phyloP scores from a whole-genome alignment of 306 rosid species.

The Sophora flavescens region DNA sequence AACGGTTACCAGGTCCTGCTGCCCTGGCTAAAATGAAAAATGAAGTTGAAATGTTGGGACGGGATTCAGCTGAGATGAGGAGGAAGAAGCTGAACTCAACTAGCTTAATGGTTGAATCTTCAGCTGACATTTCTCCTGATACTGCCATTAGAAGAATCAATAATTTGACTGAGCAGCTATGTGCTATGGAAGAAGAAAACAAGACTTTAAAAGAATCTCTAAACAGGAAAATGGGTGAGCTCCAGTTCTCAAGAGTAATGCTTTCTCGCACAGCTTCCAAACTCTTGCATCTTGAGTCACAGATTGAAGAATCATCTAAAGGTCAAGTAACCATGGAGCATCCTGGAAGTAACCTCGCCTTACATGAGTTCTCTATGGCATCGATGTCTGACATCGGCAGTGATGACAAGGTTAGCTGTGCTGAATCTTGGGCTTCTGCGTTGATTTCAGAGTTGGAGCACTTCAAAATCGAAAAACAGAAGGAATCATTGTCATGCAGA shows the following conservation, averaged over 20 bases:
- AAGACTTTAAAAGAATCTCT: constrained; percentile 70
- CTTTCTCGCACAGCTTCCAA: constrained; percentile 68
- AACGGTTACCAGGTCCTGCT: constrained; percentile 94
- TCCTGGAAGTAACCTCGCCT: constrained; percentile 50
- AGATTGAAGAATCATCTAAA: constrained; percentile 55
- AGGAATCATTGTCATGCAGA: constrained; percentile 53
- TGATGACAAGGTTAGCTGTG: constrained; percentile 83
- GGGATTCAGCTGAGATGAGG: constrained; percentile 64
- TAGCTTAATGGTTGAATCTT: constrained; percentile 56
- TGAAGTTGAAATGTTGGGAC: constrained; percentile 85
- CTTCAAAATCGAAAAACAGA: constrained; percentile 66
- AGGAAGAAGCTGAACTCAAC: constrained; percentile 60
- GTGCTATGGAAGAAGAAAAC: constrained; percentile 81
- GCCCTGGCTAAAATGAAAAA: constrained; percentile 84
- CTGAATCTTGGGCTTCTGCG: constrained; percentile 84
- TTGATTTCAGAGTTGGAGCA: constrained; percentile 79
- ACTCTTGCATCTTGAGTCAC: constrained; percentile 61
- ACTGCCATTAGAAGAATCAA: constrained; percentile 55
- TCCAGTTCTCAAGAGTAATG: constrained; percentile 76
- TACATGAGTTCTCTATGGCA: constrained; percentile 62
- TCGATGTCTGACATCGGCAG: constrained; percentile 79
- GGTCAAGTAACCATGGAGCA: constrained; percentile 54
- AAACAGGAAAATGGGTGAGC: constrained; percentile 69
- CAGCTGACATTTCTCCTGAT: constrained; percentile 61
- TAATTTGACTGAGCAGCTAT: constrained; percentile 63